Evolutionary conservation across 345 rosid species (phyloP), one percentile per base, ranked within the genome.

Genomic region (Hibiscus trionum): DNA sequence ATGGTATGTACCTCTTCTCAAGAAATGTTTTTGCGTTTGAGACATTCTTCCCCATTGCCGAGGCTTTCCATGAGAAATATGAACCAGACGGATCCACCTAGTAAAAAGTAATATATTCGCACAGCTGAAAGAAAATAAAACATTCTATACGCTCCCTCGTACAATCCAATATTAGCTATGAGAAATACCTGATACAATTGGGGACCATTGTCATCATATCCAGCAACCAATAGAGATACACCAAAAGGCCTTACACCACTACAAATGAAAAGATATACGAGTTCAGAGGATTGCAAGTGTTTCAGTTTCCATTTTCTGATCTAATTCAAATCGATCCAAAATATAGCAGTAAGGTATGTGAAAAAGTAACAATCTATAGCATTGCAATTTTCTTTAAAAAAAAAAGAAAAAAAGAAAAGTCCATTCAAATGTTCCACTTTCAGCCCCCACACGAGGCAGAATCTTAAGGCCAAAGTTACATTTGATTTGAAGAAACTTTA

Each of bases 161-260:
- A 29, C 7, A 21, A 46, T 58, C 8, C 19, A 60, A 69, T 3
- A 53, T 44, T 52, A 62, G 66, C 66, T 31, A 37, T 74, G 56
- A 66, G 42, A 75, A 53, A 72, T 80, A 91, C 98, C 97, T 94
- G 96, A 76, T 91, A 94, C 31, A 94, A 71, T 75, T 90, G 98
- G 62, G 95, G 96, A 80, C 98, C 98, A 73, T 87, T 91, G 85
- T 94, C 96, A 72, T 94, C 98, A 77, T 80, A 91, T 50, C 97
- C 96, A 72, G 95, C 96, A 67, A 91, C 95, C 79, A 94, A 81
- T 72, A 94, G 80, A 50, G 98, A 94, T 57, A 94, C 97, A 26
- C 97, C 98, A 63, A 94, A 91, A 75, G 98, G 98, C 87, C 97
- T 84, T 37, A 94, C 98, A 82, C 95, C 98, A 46, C 97, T 94